Percentiles rank a stretch among this genome's conserved stretches.
These are phyloP conservation scores for Ceratorhiza oryzae-sativae DNA, from an alignment of 1,284 basidiomycete genomes.

Conservation along the genomic window DNA sequence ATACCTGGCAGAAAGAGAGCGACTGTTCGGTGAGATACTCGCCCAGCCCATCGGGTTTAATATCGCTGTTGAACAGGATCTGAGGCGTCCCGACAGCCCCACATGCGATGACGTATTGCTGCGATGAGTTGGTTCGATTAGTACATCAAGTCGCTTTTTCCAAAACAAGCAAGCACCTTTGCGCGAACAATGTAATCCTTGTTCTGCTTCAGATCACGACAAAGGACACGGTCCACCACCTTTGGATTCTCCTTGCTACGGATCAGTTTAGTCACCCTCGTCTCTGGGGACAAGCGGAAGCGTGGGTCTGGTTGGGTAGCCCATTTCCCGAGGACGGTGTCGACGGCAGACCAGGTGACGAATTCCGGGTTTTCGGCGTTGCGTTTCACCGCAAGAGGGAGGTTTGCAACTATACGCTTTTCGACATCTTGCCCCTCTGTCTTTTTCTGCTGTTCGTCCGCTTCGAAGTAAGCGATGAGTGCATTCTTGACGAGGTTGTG, in stretches of 20 bases:
- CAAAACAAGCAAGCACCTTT: conserved; percentile 19
- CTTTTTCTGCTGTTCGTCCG: too few species aligned
- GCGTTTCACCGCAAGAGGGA: conserved; percentile 32
- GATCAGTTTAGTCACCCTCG: not conserved
- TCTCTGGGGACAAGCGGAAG: not conserved
- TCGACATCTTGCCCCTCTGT: too few species aligned
- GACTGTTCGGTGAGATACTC: conserved; percentile 36
- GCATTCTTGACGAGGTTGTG: conserved; percentile 28
- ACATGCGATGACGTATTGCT: conserved; percentile 35
- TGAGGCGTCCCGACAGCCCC: conserved; percentile 36
- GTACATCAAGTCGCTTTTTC: not conserved
- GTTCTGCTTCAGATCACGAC: conserved; percentile 4
- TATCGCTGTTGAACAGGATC: conserved; percentile 30
- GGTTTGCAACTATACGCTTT: conserved; percentile 4
- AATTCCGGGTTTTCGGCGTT: conserved; percentile 10
- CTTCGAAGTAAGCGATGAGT: too few species aligned
- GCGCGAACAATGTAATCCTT: conserved; percentile 10
- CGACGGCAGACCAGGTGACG: not conserved
- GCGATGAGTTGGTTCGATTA: not conserved
- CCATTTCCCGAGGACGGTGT: not conserved
- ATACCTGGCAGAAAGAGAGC: conserved; percentile 37
- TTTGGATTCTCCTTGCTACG: not conserved
- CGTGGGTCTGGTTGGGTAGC: not conserved
- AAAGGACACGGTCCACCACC: not conserved
- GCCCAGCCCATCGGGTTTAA: conserved; percentile 6